Evolutionary conservation across 2,329 filamentous ascomycete species (phyloP), one percentile per base, ranked within the genome.

Genomic region (Exophiala sp.): DNA sequence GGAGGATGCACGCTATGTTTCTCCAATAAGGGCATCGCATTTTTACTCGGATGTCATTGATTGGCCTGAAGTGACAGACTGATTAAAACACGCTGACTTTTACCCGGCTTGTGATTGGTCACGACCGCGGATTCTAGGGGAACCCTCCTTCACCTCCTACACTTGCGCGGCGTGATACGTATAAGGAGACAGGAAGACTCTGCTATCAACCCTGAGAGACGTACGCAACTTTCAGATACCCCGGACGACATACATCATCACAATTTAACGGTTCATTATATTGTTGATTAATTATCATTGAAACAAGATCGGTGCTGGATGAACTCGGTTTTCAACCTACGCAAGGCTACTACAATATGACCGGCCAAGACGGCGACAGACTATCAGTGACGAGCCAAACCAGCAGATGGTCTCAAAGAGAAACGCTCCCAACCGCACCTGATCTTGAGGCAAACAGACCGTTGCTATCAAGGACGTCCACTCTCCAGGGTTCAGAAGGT

Each of bases 401-500:
- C 8, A 24, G 23, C 11, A 19, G 21, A 30, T 29, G 13, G 3
- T 43, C 24, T 8, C 40, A 46, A 21, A 50, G 54, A 41, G 44
- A 52, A 23, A 53, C 47, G 29, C 40, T 53, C 13, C 54, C 54
- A 22, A 53, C 54, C 23, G 54, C 54, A 32, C 29, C 54, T 16
- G 54, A 57, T 47, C 45, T 52, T 8, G 53, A 56, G 22, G 53
- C 53, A 22, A 52, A 51, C 46, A 42, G 35, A 30, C 53, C 53
- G 13, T 46, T 56, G 13, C 37, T 56, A 16, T 56, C 53, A 22
- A 32, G 53, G 39, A 52, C 45, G 18, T 47, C 53, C 19, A 56
- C 49, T n/a, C 52, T 55, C 4, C 48, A 46, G 30, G 45, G 35
- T 9, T 8, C 45, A 10, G 24, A 40, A 19, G 14, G 40, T 22